Conservation (phyloP, 495 filamentous ascomycete species). For the Coniosporium apollinis region DNA sequence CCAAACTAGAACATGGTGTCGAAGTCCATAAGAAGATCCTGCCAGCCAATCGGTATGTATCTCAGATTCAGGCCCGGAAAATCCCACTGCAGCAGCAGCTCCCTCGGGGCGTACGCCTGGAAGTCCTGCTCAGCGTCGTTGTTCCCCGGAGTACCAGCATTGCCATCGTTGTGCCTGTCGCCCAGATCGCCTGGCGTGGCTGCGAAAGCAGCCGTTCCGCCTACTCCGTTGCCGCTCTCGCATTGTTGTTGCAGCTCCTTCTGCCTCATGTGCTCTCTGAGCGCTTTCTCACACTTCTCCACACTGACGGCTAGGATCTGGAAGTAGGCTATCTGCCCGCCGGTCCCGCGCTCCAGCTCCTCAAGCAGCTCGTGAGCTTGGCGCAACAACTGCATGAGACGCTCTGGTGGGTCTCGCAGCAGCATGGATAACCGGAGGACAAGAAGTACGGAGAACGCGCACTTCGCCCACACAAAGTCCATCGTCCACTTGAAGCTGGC, state of each 20-base stretch:
- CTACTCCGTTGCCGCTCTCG: neutral
- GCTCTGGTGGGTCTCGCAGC: slow-evolving; percentile 25
- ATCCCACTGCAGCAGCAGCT: slow-evolving; percentile 38
- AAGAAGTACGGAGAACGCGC: slow-evolving; percentile 34
- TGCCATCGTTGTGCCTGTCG: neutral
- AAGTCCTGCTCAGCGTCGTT: slow-evolving; percentile 25
- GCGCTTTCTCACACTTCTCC: slow-evolving; percentile 30
- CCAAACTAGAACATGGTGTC: neutral
- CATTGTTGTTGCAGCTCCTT: neutral
- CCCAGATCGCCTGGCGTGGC: too few relatives aligned
- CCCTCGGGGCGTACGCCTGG: slow-evolving; percentile 33
- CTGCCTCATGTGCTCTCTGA: slow-evolving; percentile 23
- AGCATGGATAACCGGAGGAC: slow-evolving; percentile 34
- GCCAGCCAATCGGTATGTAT: slow-evolving; percentile 28
- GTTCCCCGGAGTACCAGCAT: neutral
- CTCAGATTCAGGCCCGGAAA: slow-evolving; percentile 36
- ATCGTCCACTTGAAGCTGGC: slow-evolving; percentile 34
- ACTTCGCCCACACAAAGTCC: slow-evolving; percentile 42
- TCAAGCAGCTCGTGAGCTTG: slow-evolving; percentile 28
- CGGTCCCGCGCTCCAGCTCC: slow-evolving; percentile 26
- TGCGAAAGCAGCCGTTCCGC: too few relatives aligned
- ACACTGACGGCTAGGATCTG: slow-evolving; percentile 26
- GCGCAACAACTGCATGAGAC: slow-evolving; percentile 25
- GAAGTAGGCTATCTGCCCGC: slow-evolving; percentile 22
- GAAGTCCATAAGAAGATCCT: slow-evolving; percentile 13